Percentiles rank a stretch among this genome's conserved stretches.
These are phyloP conservation scores for Cladophialophora immunda DNA, from an alignment of 2,329 filamentous ascomycete species.

Conservation along the genomic window DNA sequence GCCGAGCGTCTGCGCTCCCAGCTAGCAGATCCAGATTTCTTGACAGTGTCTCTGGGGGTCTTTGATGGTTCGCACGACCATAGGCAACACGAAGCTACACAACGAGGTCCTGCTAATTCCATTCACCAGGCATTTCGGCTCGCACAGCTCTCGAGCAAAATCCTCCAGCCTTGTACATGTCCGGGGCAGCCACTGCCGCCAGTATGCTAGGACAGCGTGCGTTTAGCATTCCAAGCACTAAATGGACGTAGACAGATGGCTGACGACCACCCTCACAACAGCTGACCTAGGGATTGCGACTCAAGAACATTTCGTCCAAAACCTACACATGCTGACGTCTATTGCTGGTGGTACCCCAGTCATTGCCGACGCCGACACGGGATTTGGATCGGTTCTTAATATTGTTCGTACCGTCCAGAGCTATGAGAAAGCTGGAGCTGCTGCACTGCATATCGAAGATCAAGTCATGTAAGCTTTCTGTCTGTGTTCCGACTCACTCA, in stretches of 20 bases:
- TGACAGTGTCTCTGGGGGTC: conserved; percentile 1
- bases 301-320: conserved; percentile 4
- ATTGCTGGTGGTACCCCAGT: conserved; percentile 39
- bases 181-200: conserved; percentile 1
- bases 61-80: too few species aligned
- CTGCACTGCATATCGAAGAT: conserved; percentile 66
- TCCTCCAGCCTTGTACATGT: conserved; percentile 7
- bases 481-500: not conserved
- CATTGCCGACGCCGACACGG: conserved; percentile 62
- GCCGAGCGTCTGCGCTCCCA: conserved; percentile 7
- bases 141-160: conserved; percentile 6
- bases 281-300: conserved; percentile 8
- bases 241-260: not conserved
- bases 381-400: conserved; percentile 60
- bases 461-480: conserved; percentile 36
- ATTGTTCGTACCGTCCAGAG: conserved; percentile 57
- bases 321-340: not conserved
- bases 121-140: conserved; percentile 6
- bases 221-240: not conserved
- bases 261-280: not conserved
- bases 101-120: too few species aligned
- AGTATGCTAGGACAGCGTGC: conserved; percentile 6
- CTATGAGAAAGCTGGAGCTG: conserved; percentile 62
- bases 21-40: not conserved
- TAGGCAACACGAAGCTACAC: too few species aligned